Base-by-base conservation (phyloP, 352 stramenopile species). In the Sclerospora graminicola region DNA sequence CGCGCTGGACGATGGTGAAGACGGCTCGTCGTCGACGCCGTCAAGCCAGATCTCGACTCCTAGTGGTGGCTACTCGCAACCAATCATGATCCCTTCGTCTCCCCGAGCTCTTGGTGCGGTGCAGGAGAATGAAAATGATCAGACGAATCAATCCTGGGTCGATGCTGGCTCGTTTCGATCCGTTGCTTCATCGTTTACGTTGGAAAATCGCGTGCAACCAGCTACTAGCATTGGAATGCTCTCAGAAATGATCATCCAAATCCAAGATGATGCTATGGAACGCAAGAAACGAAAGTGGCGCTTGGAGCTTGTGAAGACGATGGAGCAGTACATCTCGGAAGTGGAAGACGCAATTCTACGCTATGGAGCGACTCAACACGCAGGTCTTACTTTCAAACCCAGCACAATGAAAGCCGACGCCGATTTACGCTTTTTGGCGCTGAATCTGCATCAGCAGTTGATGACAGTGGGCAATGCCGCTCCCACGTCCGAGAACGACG, bases 331-430 rank as follows among this genome's bases (percentile, higher is more conserved):
- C 45, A 84, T 89, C 20, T 76, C 65, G n/a, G 62, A 85, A 28
- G 73, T 89, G 6, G 72, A 88, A 40, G 73, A 82, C 16, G 75
- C 75, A 4, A 88, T 93, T 41, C 28, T 87, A 19, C 58, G 73
- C 8, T 92, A 89, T 27, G 76, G 72, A n/a, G 54, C 67, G 21
- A 68, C 67, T 11, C 69, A 84, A 26, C 73, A 88, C 19, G 71
- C 52, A 0, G 76, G 74, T 0, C 54, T 89, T 15, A 89, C 74
- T 10, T 93, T 93, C 34, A 93, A 93, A 49, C 81, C 81, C 6
- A 89, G 75, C 44, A 93, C 81, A 1, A 90, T 87, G 71, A 93
- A 93, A 65, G 77, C 76, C 8, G 76, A 93, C 54, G 60, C 73
- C 0, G 64, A 73, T 27, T 53, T 93, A 15, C 66, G 78, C 33